Conservation (phyloP, 768 basidiomycete species). For the Rhizopogon sp. region DNA sequence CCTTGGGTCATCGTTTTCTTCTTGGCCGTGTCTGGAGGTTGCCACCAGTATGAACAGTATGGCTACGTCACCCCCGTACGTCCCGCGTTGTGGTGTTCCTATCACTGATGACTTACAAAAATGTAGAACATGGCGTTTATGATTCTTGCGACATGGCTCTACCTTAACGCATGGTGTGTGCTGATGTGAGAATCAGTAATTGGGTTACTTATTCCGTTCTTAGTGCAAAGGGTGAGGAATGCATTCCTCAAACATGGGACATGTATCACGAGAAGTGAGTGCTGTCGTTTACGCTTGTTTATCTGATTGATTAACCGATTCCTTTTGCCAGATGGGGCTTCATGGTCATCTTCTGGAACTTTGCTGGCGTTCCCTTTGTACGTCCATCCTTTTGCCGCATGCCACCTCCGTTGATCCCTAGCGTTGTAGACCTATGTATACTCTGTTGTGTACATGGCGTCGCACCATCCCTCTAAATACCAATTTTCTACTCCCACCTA, state of each 20-base stretch:
- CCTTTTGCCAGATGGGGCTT: constrained; percentile 68
- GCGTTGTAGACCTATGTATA: constrained; percentile 82
- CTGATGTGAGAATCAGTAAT: background rate
- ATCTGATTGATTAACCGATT: background rate
- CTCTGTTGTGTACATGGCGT: constrained; percentile 97
- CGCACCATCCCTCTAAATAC: constrained; percentile 84
- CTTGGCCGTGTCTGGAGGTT: constrained; percentile 84
- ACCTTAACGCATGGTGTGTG: constrained; percentile 86
- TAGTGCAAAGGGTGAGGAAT: constrained; percentile 90
- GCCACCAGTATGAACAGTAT: constrained; percentile 90
- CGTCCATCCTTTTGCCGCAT: constrained; percentile 21
- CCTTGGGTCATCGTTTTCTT: constrained; percentile 97
- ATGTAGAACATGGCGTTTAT: constrained; percentile 92
- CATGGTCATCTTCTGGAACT: constrained; percentile 98
- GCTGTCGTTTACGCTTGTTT: background rate
- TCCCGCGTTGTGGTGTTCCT: constrained; percentile 6
- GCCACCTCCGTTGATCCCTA: background rate
- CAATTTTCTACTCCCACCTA: constrained; percentile 77
- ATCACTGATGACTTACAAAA: background rate
- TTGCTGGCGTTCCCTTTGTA: constrained; percentile 90
- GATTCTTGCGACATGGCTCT: constrained; percentile 93
- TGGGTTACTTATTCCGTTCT: constrained; percentile 1
- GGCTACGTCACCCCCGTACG: constrained; percentile 89
- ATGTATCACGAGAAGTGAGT: constrained; percentile 96
- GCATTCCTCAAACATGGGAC: constrained; percentile 97